Conservation (phyloP, 306 rosid species). For the Begonia loranthoides region DNA sequence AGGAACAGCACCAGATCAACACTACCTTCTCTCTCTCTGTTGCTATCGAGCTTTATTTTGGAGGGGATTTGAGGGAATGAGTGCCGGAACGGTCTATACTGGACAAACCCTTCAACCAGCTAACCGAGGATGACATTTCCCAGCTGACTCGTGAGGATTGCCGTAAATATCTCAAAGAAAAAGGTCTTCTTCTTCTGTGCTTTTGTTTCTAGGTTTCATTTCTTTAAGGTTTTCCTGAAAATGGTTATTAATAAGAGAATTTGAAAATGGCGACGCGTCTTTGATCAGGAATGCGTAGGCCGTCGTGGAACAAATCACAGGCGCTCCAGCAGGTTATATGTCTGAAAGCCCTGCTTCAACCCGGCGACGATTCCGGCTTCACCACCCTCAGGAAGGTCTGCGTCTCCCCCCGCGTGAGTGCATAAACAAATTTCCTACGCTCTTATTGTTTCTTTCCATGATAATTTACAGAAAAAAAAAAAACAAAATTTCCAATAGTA, state of each 20-base stretch:
- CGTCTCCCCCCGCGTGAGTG: neutral
- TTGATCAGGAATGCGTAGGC: constrained; percentile 97
- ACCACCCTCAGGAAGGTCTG: constrained; percentile 23
- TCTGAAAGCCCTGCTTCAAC: constrained; percentile 84
- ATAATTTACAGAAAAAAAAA: too few relatives aligned
- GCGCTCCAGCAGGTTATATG: constrained; percentile 97
- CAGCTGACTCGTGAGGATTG: too few relatives aligned
- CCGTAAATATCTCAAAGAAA: too few relatives aligned
- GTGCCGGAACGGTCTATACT: constrained; percentile 51
- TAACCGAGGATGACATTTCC: too few relatives aligned
- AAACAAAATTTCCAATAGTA: neutral
- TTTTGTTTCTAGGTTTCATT: constrained; percentile 2
- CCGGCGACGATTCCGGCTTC: constrained; percentile 51
- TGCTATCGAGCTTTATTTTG: neutral
- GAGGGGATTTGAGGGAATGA: constrained; percentile 31
- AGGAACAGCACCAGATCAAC: neutral
- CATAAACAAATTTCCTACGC: too few relatives aligned
- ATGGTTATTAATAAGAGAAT: too few relatives aligned
- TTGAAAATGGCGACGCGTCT: constrained; percentile 51
- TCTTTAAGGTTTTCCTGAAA: too few relatives aligned
- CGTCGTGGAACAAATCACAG: constrained; percentile 99
- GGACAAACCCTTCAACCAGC: too few relatives aligned
- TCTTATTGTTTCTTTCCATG: neutral
- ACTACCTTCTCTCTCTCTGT: neutral
- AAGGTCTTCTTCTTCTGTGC: too few relatives aligned